These are phyloP conservation scores for Thalassiosira allenii DNA, from an alignment of 352 stramenopile genomes.

Conservation along the genomic window DNA sequence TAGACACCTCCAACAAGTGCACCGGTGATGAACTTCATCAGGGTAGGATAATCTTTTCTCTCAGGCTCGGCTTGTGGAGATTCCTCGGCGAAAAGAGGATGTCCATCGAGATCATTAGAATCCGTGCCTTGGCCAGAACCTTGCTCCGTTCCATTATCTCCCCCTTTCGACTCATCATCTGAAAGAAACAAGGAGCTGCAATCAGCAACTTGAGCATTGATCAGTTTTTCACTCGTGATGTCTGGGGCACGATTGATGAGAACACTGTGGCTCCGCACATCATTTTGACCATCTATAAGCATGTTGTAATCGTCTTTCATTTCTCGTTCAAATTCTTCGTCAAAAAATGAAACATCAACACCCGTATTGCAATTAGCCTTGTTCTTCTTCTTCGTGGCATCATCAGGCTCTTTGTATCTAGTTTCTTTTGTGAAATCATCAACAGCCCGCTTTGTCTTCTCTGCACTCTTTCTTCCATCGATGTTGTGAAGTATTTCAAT, in stretches of 20 bases:
- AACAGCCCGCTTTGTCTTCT: not conserved
- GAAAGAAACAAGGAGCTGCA: not conserved
- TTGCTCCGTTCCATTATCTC: too few relatives aligned
- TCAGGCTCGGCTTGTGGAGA: not conserved
- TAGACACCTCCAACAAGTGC: constrained; percentile 16
- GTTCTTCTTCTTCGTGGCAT: not conserved
- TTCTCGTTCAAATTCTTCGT: not conserved
- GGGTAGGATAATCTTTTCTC: not conserved
- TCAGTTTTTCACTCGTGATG: not conserved
- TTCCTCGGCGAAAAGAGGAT: too few relatives aligned
- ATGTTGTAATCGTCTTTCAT: not conserved
- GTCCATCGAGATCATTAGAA: too few relatives aligned
- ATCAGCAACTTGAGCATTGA: not conserved
- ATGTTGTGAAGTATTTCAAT: constrained; percentile 12
- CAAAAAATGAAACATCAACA: not conserved
- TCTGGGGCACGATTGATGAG: not conserved
- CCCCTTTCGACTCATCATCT: too few relatives aligned
- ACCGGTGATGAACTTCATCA: constrained; percentile 32
- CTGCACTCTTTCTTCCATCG: not conserved
- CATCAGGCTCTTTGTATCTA: not conserved
- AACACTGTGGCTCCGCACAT: not conserved
- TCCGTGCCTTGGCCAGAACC: too few relatives aligned
- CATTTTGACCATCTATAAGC: not conserved
- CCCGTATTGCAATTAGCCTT: not conserved
- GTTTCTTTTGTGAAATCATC: not conserved